Conservation (phyloP, 2,329 filamentous ascomycete species). For the Trichoderma lentiforme region DNA sequence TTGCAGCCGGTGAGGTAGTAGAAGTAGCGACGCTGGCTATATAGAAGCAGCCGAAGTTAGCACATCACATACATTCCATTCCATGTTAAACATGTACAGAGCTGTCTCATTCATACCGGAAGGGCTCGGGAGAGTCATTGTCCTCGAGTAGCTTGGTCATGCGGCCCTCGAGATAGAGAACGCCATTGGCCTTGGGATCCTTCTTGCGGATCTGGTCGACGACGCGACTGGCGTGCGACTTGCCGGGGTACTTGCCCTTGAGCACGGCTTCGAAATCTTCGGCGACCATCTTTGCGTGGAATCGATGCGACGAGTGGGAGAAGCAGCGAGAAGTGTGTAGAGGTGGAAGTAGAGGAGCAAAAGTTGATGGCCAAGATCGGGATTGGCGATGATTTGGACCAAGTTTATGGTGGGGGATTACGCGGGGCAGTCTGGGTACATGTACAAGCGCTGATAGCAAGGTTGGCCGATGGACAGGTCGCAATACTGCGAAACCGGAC, state of each 20-base stretch:
- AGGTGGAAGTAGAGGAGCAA: not conserved
- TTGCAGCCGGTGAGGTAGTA: slow-evolving; percentile 88
- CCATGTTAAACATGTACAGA: not conserved
- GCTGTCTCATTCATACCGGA: slow-evolving; percentile 54
- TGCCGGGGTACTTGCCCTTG: slow-evolving; percentile 72
- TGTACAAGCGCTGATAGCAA: not conserved
- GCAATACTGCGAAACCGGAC: not conserved
- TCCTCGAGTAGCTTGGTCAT: slow-evolving; percentile 81
- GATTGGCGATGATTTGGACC: not conserved
- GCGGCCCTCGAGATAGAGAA: slow-evolving; percentile 86
- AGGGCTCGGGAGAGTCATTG: slow-evolving; percentile 77
- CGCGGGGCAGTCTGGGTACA: slow-evolving; percentile 9
- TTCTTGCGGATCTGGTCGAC: slow-evolving; percentile 70
- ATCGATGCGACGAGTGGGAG: not conserved
- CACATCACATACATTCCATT: not conserved
- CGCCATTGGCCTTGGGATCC: slow-evolving; percentile 60
- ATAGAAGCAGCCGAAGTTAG: not conserved
- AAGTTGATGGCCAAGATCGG: not conserved
- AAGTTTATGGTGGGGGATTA: slow-evolving; percentile 13
- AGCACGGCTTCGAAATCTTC: slow-evolving; percentile 51
- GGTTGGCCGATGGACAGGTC: slow-evolving; percentile 3
- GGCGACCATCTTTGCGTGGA: slow-evolving; percentile 32
- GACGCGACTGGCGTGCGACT: slow-evolving; percentile 81
- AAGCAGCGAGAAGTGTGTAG: not conserved
- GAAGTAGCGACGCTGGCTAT: slow-evolving; percentile 84